A percentile compares a stretch with the other conserved stretches of the same genome.
These are phyloP conservation scores for Solanum appendiculatum DNA, from an alignment of 257 asterid species.

Conservation along the genomic window DNA sequence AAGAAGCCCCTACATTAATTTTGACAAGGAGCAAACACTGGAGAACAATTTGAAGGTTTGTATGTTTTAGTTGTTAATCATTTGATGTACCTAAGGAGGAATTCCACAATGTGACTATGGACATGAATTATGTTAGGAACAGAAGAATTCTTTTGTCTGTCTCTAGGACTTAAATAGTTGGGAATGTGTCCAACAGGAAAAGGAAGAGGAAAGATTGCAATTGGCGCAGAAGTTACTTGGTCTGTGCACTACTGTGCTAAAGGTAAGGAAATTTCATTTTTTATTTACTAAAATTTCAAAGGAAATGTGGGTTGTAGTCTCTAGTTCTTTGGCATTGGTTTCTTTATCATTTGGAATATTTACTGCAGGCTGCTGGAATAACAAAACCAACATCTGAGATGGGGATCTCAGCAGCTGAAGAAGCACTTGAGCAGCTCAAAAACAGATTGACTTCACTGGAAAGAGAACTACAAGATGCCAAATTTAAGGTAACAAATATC, in stretches of 20 bases:
- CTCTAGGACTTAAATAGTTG: background rate
- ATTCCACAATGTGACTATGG: background rate
- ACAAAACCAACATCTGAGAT: slow-evolving; percentile 48
- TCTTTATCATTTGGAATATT: background rate
- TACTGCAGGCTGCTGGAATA: slow-evolving; percentile 78
- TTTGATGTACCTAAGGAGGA: background rate
- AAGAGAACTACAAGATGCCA: slow-evolving; percentile 66
- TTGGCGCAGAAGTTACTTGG: slow-evolving; percentile 81
- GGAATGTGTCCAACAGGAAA: slow-evolving; percentile 43
- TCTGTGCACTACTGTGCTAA: slow-evolving; percentile 64
- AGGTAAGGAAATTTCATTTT: slow-evolving; percentile 31
- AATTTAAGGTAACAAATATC: slow-evolving; percentile 50
- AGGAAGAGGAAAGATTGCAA: slow-evolving; percentile 79
- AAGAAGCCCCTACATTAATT: slow-evolving; percentile 49
- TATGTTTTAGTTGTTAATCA: background rate
- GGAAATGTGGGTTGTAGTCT: background rate
- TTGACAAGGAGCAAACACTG: slow-evolving; percentile 64
- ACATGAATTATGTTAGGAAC: background rate
- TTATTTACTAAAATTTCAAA: background rate
- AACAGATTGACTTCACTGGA: slow-evolving; percentile 44
- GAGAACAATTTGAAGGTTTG: slow-evolving; percentile 68
- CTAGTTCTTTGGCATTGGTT: background rate
- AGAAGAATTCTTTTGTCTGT: background rate
- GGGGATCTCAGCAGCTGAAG: slow-evolving; percentile 58
- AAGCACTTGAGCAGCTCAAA: slow-evolving; percentile 67